Percentiles rank a stretch among this genome's conserved stretches.
phyloP scores from a whole-genome alignment of 169 alveolate genomes.

The Plasmodium fragile region DNA sequence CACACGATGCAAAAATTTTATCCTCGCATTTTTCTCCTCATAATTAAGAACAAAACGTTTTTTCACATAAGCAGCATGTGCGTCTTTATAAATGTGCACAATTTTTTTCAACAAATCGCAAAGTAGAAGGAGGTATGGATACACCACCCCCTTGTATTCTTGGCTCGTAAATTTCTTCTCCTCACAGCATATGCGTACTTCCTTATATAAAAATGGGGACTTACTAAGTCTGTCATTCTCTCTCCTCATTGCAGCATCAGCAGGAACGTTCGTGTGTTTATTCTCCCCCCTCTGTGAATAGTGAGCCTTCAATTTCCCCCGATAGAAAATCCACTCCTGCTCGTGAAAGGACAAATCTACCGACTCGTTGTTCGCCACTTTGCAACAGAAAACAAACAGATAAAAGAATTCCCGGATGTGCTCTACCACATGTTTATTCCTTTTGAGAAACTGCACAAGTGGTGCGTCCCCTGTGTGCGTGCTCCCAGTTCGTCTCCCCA shows the following conservation, averaged over 20 bases:
- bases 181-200: conserved; percentile 25
- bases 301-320: conserved; percentile 20
- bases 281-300: conserved; percentile 9
- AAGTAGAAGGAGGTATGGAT: conserved; percentile 46
- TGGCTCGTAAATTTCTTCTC: conserved; percentile 16
- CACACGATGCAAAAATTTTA: conserved; percentile 10
- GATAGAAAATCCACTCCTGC: conserved; percentile 3
- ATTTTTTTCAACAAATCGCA: conserved; percentile 41
- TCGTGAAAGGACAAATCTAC: conserved; percentile 21
- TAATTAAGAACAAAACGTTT: conserved; percentile 23
- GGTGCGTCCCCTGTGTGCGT: neutral
- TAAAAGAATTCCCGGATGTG: conserved; percentile 60
- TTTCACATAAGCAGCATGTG: conserved; percentile 3
- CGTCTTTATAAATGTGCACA: conserved; percentile 26
- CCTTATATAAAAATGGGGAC: conserved; percentile 49
- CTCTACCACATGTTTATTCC: neutral
- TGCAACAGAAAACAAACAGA: conserved; percentile 27
- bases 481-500: neutral
- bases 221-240: neutral
- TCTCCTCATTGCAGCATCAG: neutral
- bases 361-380: conserved; percentile 1
- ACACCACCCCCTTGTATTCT: conserved; percentile 25
- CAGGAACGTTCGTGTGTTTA: neutral
- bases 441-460: conserved; percentile 22
- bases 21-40: neutral